Conservation (phyloP, 148 eudicot species). For the Rhododendron simsii region DNA sequence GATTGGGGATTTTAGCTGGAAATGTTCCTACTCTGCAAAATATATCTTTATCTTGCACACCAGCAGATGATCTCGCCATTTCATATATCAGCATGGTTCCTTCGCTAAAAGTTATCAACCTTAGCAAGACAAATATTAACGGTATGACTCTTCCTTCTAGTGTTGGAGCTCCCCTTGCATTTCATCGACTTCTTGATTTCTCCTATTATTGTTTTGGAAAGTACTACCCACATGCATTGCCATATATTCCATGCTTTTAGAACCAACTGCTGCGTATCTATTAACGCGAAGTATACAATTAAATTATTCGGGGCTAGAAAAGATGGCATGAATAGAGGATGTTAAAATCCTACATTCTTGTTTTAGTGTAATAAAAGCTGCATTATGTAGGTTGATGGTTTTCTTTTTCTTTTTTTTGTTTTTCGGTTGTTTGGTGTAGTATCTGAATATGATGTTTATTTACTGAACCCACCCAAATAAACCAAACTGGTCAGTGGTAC, state of each 20-base stretch:
- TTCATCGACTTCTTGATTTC: background rate
- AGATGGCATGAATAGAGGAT: background rate
- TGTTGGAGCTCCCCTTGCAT: background rate
- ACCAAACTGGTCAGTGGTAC: background rate
- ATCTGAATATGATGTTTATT: background rate
- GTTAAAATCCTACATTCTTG: background rate
- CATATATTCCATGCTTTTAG: background rate
- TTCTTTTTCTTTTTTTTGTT: background rate
- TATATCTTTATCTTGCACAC: slow-evolving; percentile 47
- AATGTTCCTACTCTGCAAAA: slow-evolving; percentile 69
- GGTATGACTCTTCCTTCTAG: slow-evolving; percentile 33
- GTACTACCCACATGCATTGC: background rate
- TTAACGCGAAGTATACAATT: background rate
- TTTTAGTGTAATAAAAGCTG: background rate
- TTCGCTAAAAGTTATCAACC: slow-evolving; percentile 57
- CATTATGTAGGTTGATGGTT: background rate
- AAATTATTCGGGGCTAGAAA: background rate
- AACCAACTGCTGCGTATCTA: background rate
- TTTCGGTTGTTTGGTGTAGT: background rate
- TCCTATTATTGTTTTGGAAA: background rate
- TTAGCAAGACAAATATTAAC: slow-evolving; percentile 60
- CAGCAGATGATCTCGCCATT: slow-evolving; percentile 55
- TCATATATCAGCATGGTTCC: slow-evolving; percentile 67
- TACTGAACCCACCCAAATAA: background rate
- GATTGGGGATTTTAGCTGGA: slow-evolving; percentile 67